A percentile compares a stretch with the other conserved stretches of the same genome.
phyloP scores from a whole-genome alignment of 1,284 basidiomycete species.

The Athelia psychrophila region DNA sequence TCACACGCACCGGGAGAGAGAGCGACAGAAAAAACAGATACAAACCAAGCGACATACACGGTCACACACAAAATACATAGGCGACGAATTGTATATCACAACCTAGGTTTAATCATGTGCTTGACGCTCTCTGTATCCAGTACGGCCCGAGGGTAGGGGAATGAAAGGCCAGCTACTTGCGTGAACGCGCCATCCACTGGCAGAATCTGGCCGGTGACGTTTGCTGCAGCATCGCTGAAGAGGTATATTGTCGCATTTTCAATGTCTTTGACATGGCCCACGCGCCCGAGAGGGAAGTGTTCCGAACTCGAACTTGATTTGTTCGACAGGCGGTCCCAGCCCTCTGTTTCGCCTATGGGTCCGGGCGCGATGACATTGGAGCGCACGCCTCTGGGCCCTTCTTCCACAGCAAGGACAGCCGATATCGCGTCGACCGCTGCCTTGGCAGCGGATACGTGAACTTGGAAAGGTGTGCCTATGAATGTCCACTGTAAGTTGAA shows the following conservation, averaged over 20 bases:
- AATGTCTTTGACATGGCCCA: conserved; percentile 72
- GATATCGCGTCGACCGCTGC: conserved; percentile 91
- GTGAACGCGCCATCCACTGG: conserved; percentile 67
- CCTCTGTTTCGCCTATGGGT: conserved; percentile 59
- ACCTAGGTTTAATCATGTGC: conserved; percentile 36
- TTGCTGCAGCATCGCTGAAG: conserved; percentile 85
- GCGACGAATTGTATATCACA: conserved; percentile 30
- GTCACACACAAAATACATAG: too few species aligned
- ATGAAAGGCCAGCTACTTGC: conserved; percentile 43
- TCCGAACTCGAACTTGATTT: conserved; percentile 21
- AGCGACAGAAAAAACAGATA: too few species aligned
- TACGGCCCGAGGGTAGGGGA: conserved; percentile 68
- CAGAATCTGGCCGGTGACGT: conserved; percentile 74
- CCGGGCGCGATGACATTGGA: conserved; percentile 93
- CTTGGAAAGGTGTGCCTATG: conserved; percentile 83
- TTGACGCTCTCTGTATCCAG: conserved; percentile 51
- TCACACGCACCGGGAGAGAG: too few species aligned
- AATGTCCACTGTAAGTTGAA: conserved; percentile 2
- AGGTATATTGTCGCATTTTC: conserved; percentile 83
- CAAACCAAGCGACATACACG: too few species aligned
- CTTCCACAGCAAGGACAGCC: conserved; percentile 85
- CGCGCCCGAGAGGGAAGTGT: conserved; percentile 55
- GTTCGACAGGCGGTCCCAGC: conserved; percentile 45
- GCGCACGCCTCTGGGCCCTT: conserved; percentile 92
- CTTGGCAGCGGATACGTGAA: conserved; percentile 93